Base-by-base conservation (phyloP, 2,329 filamentous ascomycete species). In the Diplocarpon rosae region DNA sequence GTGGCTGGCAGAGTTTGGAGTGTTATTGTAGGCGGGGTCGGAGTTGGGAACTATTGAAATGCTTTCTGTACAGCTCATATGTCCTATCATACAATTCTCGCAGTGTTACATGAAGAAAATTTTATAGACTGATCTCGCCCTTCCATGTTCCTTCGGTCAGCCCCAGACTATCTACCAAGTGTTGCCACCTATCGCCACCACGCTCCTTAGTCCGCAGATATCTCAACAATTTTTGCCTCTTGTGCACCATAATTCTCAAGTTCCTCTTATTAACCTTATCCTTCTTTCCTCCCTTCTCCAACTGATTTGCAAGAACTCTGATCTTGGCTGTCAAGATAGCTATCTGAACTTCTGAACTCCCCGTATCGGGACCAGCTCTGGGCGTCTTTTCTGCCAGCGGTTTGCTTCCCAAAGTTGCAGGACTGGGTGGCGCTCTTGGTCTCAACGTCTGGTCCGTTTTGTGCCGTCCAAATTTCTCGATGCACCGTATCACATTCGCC, bases 221-320 rank as follows among this genome's bases (percentile, higher is more conserved):
- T 55, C 75, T 76, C 60, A 98, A 66, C 52, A 95, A 67, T 70
- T 86, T 95, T 66, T 96, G 90, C 62, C 92, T 73, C 63, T 79
- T 81, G 65, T 98, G 92, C 42, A 94, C 82, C 59, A 98, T 69
- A 50, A 94, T 58, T 53, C 87, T 74, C 62, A 98, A 61, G 65
- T 94, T 94, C 48, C 89, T 75, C 76, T 93, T 95, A 69, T 95
- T 95, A 63, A 87, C 77, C 70, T 93, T 95, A 62, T 98, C 92
- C 62, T 83, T 87, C 63, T 83, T 77, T 5, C 83, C 85, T 55
- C 70, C 66, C 48, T 78, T 75, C 34, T 83, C 73, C 41, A 95
- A 66, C 53, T 82, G 80, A 54, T 83, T 73, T 13, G 84, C 81
- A 39, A 98, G 64, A 17, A 83, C 80, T 51, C 86, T 74, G 62